Evolutionary conservation across 2,329 filamentous ascomycete species (phyloP).

Genomic region (Fusarium ambrosium): DNA sequence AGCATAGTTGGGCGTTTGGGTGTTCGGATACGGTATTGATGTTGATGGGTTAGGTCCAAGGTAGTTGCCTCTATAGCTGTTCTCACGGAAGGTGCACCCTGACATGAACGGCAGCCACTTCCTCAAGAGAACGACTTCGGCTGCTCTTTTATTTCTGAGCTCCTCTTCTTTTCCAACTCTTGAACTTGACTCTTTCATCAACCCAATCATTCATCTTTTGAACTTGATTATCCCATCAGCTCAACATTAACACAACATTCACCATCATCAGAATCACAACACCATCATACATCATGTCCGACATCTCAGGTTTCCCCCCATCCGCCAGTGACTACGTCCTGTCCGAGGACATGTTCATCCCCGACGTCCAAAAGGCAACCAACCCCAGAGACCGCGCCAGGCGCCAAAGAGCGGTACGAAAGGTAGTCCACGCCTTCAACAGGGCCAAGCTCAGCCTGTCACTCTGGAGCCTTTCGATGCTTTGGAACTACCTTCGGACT

Average conservation of each 20-base stretch:
- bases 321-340: not conserved
- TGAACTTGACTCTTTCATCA: not conserved
- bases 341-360: not conserved
- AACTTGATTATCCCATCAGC: not conserved
- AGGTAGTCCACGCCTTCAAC: not conserved
- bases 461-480: not conserved
- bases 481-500: not conserved
- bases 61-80: not conserved
- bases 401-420: not conserved
- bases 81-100: not conserved
- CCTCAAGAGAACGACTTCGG: not conserved
- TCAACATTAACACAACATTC: not conserved
- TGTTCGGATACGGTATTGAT: not conserved
- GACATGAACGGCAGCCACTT: not conserved
- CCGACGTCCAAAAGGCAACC: not conserved
- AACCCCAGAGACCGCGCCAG: not conserved
- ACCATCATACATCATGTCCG: not conserved
- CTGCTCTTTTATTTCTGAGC: not conserved
- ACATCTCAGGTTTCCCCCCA: not conserved
- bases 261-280: not conserved
- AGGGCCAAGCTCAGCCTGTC: not conserved
- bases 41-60: not conserved
- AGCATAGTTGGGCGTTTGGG: conserved; percentile 18
- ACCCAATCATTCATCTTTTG: not conserved
- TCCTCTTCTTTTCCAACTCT: not conserved